Evolutionary conservation across 2,329 filamentous ascomycete genomes (phyloP).

Genomic region (Aspergillus proliferans): DNA sequence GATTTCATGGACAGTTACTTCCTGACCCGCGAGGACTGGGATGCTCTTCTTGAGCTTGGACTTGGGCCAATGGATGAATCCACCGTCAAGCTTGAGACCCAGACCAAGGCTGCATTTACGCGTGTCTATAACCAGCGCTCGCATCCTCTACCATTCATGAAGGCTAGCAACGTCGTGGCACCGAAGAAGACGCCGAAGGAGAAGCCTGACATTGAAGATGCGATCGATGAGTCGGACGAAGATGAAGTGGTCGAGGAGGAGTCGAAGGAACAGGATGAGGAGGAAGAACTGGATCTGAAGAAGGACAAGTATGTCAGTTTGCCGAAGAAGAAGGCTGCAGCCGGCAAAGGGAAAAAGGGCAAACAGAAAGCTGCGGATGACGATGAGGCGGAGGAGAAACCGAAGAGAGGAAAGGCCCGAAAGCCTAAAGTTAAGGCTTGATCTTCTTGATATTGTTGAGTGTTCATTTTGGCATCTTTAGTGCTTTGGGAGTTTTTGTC

Average conservation of each 20-base stretch:
- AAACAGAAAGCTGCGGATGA: slow-evolving; percentile 22
- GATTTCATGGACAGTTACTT: slow-evolving; percentile 96
- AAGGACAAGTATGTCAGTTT: slow-evolving; percentile 96
- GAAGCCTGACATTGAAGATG: slow-evolving; percentile 90
- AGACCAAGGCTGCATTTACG: slow-evolving; percentile 86
- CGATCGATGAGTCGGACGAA: slow-evolving; percentile 83
- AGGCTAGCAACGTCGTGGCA: slow-evolving; percentile 68
- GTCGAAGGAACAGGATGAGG: slow-evolving; percentile 59
- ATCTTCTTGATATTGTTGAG: background rate
- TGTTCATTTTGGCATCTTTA: background rate
- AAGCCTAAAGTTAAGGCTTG: slow-evolving; percentile 24
- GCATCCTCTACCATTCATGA: slow-evolving; percentile 94
- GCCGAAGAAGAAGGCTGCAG: slow-evolving; percentile 61
- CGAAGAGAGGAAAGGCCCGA: slow-evolving; percentile 44
- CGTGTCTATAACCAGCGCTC: slow-evolving; percentile 79
- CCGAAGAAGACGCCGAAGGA: slow-evolving; percentile 67
- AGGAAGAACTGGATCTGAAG: slow-evolving; percentile 74
- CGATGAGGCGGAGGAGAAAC: slow-evolving; percentile 43
- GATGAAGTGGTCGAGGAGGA: slow-evolving; percentile 52
- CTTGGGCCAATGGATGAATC: slow-evolving; percentile 77
- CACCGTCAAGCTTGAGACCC: slow-evolving; percentile 68
- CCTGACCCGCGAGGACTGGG: slow-evolving; percentile 89
- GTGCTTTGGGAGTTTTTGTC: background rate
- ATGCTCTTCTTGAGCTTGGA: slow-evolving; percentile 84
- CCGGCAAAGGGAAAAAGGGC: slow-evolving; percentile 36